Conservation (phyloP, 2,329 filamentous ascomycete species). For the Botrytis pseudocinerea region DNA sequence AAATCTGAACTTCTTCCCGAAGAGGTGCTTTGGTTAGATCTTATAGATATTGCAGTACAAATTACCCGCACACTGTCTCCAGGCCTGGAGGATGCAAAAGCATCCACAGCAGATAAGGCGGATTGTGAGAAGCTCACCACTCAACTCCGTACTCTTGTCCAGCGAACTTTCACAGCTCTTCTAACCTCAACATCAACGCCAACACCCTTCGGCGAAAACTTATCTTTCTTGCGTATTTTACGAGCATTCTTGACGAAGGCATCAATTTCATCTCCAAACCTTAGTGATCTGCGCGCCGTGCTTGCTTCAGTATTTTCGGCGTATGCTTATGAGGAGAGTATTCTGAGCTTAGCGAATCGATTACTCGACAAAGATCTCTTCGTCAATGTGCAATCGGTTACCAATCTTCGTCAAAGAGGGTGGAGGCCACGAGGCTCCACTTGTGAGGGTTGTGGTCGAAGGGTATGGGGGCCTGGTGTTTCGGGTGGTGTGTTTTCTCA, state of each 20-base stretch:
- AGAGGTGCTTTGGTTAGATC: slow-evolving; percentile 59
- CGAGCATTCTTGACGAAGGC: slow-evolving; percentile 85
- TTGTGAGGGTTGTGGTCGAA: slow-evolving; percentile 80
- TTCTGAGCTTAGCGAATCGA: slow-evolving; percentile 79
- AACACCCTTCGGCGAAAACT: slow-evolving; percentile 47
- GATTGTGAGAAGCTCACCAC: slow-evolving; percentile 63
- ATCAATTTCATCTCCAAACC: slow-evolving; percentile 75
- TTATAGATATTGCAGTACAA: slow-evolving; percentile 61
- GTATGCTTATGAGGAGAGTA: slow-evolving; percentile 91
- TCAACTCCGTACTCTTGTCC: slow-evolving; percentile 75
- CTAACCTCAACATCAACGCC: slow-evolving; percentile 68
- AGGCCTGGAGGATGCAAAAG: slow-evolving; percentile 47
- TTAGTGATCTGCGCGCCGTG: slow-evolving; percentile 83
- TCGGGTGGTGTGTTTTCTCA: slow-evolving; percentile 75
- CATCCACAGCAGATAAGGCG: slow-evolving; percentile 39
- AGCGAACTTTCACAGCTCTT: slow-evolving; percentile 86
- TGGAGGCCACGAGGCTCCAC: slow-evolving; percentile 86
- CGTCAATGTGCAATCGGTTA: slow-evolving; percentile 73
- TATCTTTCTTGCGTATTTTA: slow-evolving; percentile 85
- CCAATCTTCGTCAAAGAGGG: slow-evolving; percentile 74
- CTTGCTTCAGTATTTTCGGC: slow-evolving; percentile 89
- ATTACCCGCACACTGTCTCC: slow-evolving; percentile 65
- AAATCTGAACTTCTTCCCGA: slow-evolving; percentile 51
- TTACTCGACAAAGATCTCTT: slow-evolving; percentile 90
- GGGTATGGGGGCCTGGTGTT: slow-evolving; percentile 87